These are phyloP conservation scores for Betula pendula DNA, from an alignment of 306 rosid genomes.

Conservation along the genomic window DNA sequence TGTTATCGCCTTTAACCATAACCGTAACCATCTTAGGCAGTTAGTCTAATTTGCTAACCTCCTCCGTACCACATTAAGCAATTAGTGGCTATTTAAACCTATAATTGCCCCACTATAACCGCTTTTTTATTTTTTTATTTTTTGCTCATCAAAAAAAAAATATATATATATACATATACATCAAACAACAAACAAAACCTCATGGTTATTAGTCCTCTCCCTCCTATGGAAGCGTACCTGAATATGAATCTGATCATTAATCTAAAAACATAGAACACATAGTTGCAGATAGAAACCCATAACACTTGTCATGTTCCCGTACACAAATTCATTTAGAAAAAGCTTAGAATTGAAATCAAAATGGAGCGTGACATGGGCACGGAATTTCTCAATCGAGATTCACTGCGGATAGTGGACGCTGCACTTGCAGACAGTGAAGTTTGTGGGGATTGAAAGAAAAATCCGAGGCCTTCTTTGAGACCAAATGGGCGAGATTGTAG, in stretches of 20 bases:
- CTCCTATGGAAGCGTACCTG: too few relatives aligned
- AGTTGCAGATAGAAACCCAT: constrained; percentile 35
- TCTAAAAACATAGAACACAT: constrained; percentile 39
- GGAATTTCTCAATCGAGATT: constrained; percentile 16
- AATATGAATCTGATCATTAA: constrained; percentile 32
- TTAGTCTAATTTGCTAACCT: too few relatives aligned
- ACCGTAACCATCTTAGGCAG: too few relatives aligned
- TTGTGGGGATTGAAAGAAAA: constrained; percentile 25
- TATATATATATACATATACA: too few relatives aligned
- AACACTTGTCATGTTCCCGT: constrained; percentile 41
- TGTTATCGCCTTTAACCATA: too few relatives aligned
- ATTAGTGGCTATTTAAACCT: too few relatives aligned
- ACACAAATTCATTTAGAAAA: constrained; percentile 36
- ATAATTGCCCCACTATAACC: too few relatives aligned
- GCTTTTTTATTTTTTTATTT: too few relatives aligned
- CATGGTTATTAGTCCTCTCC: too few relatives aligned
- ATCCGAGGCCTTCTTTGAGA: constrained; percentile 12
- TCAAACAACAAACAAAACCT: too few relatives aligned
- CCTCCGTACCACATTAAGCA: too few relatives aligned
- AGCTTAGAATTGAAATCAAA: constrained; percentile 32
- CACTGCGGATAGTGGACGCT: constrained; percentile 40
- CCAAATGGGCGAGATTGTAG: constrained; percentile 48
- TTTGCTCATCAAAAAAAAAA: too few relatives aligned
- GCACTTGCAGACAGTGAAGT: constrained; percentile 39
- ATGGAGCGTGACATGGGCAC: constrained; percentile 18